phyloP scores from a whole-genome alignment of 1,139 yeast genomes.

The Debaryomyces coudertii region DNA sequence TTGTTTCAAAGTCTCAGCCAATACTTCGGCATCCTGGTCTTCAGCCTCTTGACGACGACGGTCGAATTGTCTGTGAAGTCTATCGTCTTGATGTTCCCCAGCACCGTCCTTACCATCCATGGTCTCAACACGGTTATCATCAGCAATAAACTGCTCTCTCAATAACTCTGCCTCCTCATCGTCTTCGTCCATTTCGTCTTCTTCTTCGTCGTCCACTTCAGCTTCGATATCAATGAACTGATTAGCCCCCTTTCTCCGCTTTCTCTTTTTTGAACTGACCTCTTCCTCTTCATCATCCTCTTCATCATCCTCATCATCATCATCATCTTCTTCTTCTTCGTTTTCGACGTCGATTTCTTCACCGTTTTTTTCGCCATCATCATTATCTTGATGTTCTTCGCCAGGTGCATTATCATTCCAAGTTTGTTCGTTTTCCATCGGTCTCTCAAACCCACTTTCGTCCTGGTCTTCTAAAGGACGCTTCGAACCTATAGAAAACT shows the following conservation, averaged over 20 bases:
- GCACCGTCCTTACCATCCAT: slow-evolving; percentile 48
- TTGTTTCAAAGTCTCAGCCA: slow-evolving; percentile 91
- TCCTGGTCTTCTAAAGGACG: slow-evolving; percentile 14
- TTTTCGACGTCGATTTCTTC: slow-evolving; percentile 19
- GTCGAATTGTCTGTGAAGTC: slow-evolving; percentile 90
- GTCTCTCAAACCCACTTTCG: slow-evolving; percentile 5
- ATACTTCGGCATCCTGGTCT: slow-evolving; percentile 92
- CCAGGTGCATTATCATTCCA: slow-evolving; percentile 11
- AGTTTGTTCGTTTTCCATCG: slow-evolving; percentile 10
- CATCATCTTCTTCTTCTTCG: slow-evolving; percentile 29
- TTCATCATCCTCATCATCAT: slow-evolving; percentile 52
- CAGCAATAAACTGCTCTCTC: slow-evolving; percentile 81
- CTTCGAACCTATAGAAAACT: slow-evolving; percentile 11
- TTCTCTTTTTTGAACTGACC: slow-evolving; percentile 59
- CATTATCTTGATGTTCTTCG: slow-evolving; percentile 14
- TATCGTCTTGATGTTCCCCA: slow-evolving; percentile 55
- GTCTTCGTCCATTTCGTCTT: slow-evolving; percentile 86
- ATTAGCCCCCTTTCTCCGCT: slow-evolving; percentile 69
- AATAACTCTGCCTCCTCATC: slow-evolving; percentile 86
- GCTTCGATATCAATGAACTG: slow-evolving; percentile 98
- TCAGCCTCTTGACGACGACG: slow-evolving; percentile 86
- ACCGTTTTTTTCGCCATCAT: slow-evolving; percentile 13
- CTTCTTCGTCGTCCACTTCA: slow-evolving; percentile 98
- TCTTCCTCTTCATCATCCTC: slow-evolving; percentile 66
- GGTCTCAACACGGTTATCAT: slow-evolving; percentile 58